A percentile compares a stretch with the other conserved stretches of the same genome.
phyloP scores from a whole-genome alignment of 176 grass and related monocot genomes.

The Juncus inflexus region DNA sequence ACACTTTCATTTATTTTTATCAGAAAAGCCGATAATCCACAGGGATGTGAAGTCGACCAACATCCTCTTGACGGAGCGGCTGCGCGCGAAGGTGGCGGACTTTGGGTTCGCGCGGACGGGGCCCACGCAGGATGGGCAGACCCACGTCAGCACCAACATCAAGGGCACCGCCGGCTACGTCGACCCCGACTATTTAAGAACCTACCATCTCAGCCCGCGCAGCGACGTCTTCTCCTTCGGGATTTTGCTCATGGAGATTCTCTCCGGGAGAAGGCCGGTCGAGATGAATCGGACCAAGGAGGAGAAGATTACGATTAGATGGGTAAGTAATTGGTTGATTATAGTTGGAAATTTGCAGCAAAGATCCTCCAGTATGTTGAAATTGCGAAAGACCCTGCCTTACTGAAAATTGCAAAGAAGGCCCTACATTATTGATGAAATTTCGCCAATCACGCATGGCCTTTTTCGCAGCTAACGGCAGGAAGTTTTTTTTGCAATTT shows the following conservation, averaged over 20 bases:
- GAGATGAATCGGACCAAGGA: conserved; percentile 48
- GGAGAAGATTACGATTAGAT: conserved; percentile 90
- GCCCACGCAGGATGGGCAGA: conserved; percentile 68
- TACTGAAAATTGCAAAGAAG: no score
- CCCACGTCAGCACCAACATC: conserved; percentile 70
- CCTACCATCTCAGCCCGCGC: conserved; percentile 64
- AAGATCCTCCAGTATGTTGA: no score
- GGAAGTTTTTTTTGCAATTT: background rate
- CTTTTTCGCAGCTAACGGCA: no score
- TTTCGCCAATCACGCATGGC: no score
- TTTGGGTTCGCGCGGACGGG: conserved; percentile 93
- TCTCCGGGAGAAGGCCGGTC: conserved; percentile 76
- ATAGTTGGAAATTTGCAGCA: no score
- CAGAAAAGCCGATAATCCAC: conserved; percentile 96
- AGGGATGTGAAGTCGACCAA: conserved; percentile 92
- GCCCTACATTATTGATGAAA: no score
- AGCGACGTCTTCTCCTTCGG: conserved; percentile 98
- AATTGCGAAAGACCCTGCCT: no score
- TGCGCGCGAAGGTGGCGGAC: conserved; percentile 90
- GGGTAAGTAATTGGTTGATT: conserved; percentile 55
- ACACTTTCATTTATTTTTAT: background rate
- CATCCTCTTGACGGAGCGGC: conserved; percentile 74
- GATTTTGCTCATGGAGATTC: conserved; percentile 86
- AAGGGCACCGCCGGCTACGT: conserved; percentile 88
- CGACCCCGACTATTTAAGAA: conserved; percentile 87